Evolutionary conservation across 352 stramenopile species (phyloP).

Genomic region (Phytopythium aichiense): DNA sequence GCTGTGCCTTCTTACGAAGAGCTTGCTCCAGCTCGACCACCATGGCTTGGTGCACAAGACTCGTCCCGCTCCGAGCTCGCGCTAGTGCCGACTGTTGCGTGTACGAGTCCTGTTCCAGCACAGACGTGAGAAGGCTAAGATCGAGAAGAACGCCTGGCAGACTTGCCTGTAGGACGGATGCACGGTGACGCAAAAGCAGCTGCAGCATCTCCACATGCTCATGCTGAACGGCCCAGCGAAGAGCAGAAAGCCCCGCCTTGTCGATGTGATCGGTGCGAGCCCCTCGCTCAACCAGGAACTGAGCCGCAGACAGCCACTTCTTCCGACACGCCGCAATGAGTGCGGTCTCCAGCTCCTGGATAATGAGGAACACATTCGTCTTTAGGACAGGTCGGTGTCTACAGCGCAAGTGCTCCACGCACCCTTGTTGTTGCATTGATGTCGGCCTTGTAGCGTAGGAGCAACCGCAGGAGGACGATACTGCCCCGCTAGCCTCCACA

Average conservation of each 20-base stretch:
- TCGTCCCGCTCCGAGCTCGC: conserved; percentile 28
- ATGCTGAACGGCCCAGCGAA: conserved; percentile 47
- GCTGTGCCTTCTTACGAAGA: conserved; percentile 19
- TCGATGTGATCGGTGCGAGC: conserved; percentile 40
- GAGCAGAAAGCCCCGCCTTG: conserved; percentile 34
- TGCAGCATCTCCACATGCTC: conserved; percentile 27
- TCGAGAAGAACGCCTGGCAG: not conserved
- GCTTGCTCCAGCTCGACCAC: conserved; percentile 34
- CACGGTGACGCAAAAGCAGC: conserved; percentile 32
- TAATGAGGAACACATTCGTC: not conserved
- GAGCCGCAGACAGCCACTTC: conserved; percentile 26
- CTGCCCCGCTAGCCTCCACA: conserved; percentile 29
- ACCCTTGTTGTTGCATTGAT: conserved; percentile 51
- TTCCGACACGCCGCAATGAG: conserved; percentile 51
- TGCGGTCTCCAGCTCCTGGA: conserved; percentile 39
- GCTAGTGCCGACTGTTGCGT: conserved; percentile 44
- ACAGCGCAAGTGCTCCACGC: not conserved
- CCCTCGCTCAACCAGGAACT: conserved; percentile 39
- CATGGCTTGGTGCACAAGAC: conserved; percentile 32
- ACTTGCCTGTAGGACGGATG: conserved; percentile 33
- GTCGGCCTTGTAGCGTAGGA: conserved; percentile 55
- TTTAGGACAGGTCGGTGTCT: not conserved
- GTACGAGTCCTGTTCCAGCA: conserved; percentile 26
- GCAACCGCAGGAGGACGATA: conserved; percentile 36
- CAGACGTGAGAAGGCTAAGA: not conserved